phyloP scores from a whole-genome alignment of 768 basidiomycete species.

The Sutorius australiensis region DNA sequence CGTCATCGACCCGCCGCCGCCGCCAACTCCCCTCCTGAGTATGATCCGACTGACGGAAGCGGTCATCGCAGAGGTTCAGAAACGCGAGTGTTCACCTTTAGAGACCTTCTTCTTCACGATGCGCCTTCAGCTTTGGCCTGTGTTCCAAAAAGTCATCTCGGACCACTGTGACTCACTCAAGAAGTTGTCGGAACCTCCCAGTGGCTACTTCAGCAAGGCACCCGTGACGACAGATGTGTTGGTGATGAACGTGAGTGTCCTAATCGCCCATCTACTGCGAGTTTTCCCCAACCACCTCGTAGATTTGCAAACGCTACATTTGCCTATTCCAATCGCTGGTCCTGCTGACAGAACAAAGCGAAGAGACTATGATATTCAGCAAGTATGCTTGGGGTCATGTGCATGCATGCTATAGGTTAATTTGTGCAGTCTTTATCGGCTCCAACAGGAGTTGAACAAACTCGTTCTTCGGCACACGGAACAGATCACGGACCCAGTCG shows the following conservation, averaged over 20 bases:
- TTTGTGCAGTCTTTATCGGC: constrained; percentile 62
- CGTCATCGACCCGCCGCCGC: constrained; percentile 68
- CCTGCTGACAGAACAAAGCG: constrained; percentile 73
- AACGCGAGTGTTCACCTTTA: constrained; percentile 72
- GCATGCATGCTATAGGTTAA: not conserved
- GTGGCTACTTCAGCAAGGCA: constrained; percentile 61
- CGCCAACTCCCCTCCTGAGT: constrained; percentile 73
- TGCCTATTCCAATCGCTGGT: constrained; percentile 81
- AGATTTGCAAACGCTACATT: constrained; percentile 78
- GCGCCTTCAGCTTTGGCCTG: constrained; percentile 87
- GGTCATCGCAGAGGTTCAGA: constrained; percentile 69
- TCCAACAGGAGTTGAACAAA: constrained; percentile 79
- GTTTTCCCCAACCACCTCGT: not conserved
- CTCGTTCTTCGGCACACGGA: constrained; percentile 71
- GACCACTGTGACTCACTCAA: constrained; percentile 80
- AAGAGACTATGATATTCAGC: constrained; percentile 95
- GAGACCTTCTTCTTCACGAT: constrained; percentile 78
- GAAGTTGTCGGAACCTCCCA: constrained; percentile 71
- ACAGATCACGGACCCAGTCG: constrained; percentile 56
- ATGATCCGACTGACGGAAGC: constrained; percentile 91
- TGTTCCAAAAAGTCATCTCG: constrained; percentile 86
- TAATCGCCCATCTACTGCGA: not conserved
- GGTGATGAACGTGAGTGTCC: constrained; percentile 53
- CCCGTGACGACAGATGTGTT: constrained; percentile 62
- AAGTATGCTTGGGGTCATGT: constrained; percentile 55